Evolutionary conservation across 2,329 filamentous ascomycete species (phyloP), one percentile per base, ranked within the genome.

Genomic region (Ophiostoma himal-ulmi): DNA sequence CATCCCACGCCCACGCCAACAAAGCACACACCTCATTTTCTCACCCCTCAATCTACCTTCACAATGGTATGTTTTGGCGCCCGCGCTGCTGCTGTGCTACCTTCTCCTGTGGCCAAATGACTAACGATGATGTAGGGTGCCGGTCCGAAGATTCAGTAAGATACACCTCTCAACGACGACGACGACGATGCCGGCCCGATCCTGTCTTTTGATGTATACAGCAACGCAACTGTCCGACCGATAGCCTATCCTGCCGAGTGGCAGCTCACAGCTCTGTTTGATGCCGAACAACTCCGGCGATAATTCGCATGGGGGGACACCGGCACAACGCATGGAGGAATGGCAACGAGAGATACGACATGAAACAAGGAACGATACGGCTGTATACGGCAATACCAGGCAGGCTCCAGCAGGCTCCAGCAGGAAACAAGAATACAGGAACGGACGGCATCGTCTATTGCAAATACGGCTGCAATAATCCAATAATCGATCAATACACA

Each of bases 121-220:
- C 62, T 60, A 20, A 48, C 22, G 20, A 22, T 44, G 20, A 37
- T n/a, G 80, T 74, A 89, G 90, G 91, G 91, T 83, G 91, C 91
- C 83, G 93, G 93, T 84, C 89, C 87, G 79, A 82, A 81, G 80
- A 80, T 87, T 77, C 83, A 83, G 85, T 87, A 81, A 85, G 82
- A 68, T 54, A 39, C 34, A 39, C 62, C 36, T 20, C 52, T 17
- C 52, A 10, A 22, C 22, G 52, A 30, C 52, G 52, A 57, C 62
- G 17, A 65, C 17, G 34, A 65, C 13, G 57, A 62, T 10, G 52
- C 8, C 22, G n/a, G 20, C n/a, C 52, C n/a, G 52, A 57, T 26
- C n/a, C 52, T 57, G n/a, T 13, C 2, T 26, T 26, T 48, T 14
- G 14, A 17, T 48, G 17, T 20, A 20, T 7, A 20, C 17, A 48